Evolutionary conservation across 2,329 filamentous ascomycete species (phyloP), one percentile per base, ranked within the genome.

Genomic region (Trichophyton benhamiae): DNA sequence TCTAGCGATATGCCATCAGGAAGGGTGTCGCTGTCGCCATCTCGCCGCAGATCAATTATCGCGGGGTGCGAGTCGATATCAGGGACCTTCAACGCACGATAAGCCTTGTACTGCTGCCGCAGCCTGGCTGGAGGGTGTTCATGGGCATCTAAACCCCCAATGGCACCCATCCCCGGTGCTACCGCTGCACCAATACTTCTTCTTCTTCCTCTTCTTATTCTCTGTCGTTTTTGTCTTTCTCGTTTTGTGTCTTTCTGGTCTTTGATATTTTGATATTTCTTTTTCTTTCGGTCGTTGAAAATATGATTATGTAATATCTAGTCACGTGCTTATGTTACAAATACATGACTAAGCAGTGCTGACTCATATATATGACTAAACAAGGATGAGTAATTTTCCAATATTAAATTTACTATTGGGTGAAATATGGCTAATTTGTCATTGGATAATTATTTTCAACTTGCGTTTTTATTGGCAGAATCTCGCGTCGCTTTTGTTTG

Each of bases 101-200:
- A 89, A 48, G 76, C 76, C 72, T 96, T 96, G 82, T 90, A 96
- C 60, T 84, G 76, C 53, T 81, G 76, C 64, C 86, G 84, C 66
- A 96, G 78, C 58, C 78, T 73, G 11, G 85, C 83, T 2, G 91
- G 88, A 1, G 91, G 89, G 67, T 86, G 85, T 72, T 90, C 84
- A 71, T 92, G 84, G 30, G 91, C 86, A 73, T 95, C 87, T 2
- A 91, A 77, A 42, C 66, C 66, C 25, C 60, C n/a, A 20, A 57
- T 41, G 41, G 55, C 55, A 9, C 42, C 55, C 55, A 58, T 58
- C 6, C 22, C 33, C 41, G 22, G 13, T 30, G 27, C 52, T 27
- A 22, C 30, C 27, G 2, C 30, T 20, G 25, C 27, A 20, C 6
- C 49, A n/a, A 8, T 9, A 13, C 22, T 8, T 27, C 15, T 9